A percentile compares a stretch with the other conserved stretches of the same genome.
Evolutionary conservation across 768 basidiomycete genomes (phyloP).

Genomic region (Phaffia australis): DNA sequence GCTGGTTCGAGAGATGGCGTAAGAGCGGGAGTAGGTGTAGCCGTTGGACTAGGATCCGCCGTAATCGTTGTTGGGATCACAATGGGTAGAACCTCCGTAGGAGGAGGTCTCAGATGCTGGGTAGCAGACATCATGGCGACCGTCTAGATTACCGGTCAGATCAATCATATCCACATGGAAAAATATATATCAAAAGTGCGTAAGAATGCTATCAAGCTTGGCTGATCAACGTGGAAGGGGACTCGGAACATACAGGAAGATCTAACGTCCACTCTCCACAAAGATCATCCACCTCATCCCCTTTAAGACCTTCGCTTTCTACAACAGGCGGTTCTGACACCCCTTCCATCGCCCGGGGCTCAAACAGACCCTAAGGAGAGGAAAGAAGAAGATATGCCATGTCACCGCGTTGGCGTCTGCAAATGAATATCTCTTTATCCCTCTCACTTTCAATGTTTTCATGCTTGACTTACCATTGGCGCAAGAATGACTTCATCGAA

Average conservation of each 20-base stretch:
- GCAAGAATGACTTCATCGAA: slow-evolving; percentile 94
- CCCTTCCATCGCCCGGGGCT: slow-evolving; percentile 85
- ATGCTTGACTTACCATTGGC: slow-evolving; percentile 58
- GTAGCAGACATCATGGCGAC: slow-evolving; percentile 86
- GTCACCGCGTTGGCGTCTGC: not conserved
- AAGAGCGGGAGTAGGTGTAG: not conserved
- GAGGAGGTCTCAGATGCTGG: slow-evolving; percentile 53
- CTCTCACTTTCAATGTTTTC: not conserved
- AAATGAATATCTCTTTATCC: too few relatives aligned
- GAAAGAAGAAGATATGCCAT: not conserved
- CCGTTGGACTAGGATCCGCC: not conserved
- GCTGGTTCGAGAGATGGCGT: not conserved
- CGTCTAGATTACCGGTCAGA: slow-evolving; percentile 46
- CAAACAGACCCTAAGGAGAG: slow-evolving; percentile 64
- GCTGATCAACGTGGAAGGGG: not conserved
- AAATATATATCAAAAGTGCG: too few relatives aligned
- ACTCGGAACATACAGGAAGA: slow-evolving; percentile 10
- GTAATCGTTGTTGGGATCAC: not conserved
- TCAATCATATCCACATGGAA: not conserved
- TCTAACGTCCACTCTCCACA: slow-evolving; percentile 6
- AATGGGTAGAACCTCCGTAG: slow-evolving; percentile 8
- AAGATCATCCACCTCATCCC: slow-evolving; percentile 11
- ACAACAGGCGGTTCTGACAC: slow-evolving; percentile 54
- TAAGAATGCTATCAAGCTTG: not conserved
- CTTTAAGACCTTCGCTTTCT: not conserved